These are phyloP conservation scores for Fusarium oxysporum DNA, from an alignment of 2,329 filamentous ascomycete species.

Conservation along the genomic window DNA sequence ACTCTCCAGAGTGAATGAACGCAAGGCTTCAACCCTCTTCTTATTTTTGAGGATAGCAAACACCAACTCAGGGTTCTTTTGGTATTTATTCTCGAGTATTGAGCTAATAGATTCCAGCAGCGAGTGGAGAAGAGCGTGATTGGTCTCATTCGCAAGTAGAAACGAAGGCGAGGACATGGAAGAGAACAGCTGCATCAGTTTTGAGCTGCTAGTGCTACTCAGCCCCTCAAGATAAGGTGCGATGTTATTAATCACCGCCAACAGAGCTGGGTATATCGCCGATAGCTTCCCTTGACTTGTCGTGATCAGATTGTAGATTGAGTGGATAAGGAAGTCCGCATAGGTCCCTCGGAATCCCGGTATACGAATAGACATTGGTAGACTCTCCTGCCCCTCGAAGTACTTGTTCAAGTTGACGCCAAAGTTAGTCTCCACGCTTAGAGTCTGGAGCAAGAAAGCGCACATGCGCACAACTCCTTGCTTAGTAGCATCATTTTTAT, in stretches of 20 bases:
- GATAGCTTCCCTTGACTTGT: conserved; percentile 90
- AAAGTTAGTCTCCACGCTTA: conserved; percentile 93
- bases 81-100: conserved; percentile 89
- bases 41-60: conserved; percentile 82
- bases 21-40: conserved; percentile 85
- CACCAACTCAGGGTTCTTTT: conserved; percentile 82
- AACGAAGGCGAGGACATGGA: conserved; percentile 96
- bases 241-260: conserved; percentile 95
- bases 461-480: conserved; percentile 97
- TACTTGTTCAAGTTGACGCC: conserved; percentile 88
- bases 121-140: conserved; percentile 83
- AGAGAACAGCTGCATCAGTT: conserved; percentile 86
- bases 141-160: conserved; percentile 89
- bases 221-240: conserved; percentile 85
- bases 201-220: conserved; percentile 79
- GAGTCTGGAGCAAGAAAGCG: conserved; percentile 93
- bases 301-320: conserved; percentile 91
- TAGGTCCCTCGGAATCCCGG: conserved; percentile 89
- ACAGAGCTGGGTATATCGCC: conserved; percentile 89
- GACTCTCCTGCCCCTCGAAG: conserved; percentile 88
- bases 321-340: conserved; percentile 94
- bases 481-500: conserved; percentile 85
- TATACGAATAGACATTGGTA: conserved; percentile 85
- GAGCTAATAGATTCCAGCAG: conserved; percentile 90
- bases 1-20: conserved; percentile 90